Base-by-base conservation (phyloP, 176 grass and related monocot species). In the Aegilops sharonensis region DNA sequence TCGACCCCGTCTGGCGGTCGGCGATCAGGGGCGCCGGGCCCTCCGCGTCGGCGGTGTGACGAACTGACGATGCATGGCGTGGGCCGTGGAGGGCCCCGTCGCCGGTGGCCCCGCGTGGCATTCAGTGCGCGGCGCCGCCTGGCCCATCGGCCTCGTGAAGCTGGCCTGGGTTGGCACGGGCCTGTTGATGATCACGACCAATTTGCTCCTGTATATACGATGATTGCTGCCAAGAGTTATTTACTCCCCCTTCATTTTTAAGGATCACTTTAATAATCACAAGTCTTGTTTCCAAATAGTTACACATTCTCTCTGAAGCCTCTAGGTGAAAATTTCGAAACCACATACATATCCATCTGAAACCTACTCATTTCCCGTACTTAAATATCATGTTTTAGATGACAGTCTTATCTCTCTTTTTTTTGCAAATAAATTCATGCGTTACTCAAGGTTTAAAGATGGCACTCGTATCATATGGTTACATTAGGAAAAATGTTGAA, bases 1-100 rank as follows among this genome's bases (percentile, higher is more conserved):
- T 88, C 79, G 91, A 95, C 72, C 84, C 77, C 37, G 79, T 97
- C 40, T 97, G 92, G 95, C 84, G 85, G 8, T 85, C 85, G 4
- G 88, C 89, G 24, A 89, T 93, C 81, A 76, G 80, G 81, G 76
- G 68, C 45, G 65, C 47, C 2, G 70, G n/a, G 0, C 43, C 43
- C 24, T 34, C 67, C 74, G 9, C 83, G 45, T 72, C 88, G 30
- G 37, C 83, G 27, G 72, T 50, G 47, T 85, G 82, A 85, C 18
- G 36, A 37, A 27, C 27, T 27, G 42, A 45, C 0, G 85, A 2
- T 54, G 50, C 50, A 10, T 25, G 59, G 1, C 20, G 23, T 60
- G 66, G 25, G 40, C 12, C 72, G 18, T 57, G 54, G 18, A 57
- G n/a, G 5, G 37, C 37, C 59, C 6, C 60, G 36, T 29, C 23